These are phyloP conservation scores for Trichosporon sp. DNA, from an alignment of 1,284 basidiomycete species.

Conservation along the genomic window DNA sequence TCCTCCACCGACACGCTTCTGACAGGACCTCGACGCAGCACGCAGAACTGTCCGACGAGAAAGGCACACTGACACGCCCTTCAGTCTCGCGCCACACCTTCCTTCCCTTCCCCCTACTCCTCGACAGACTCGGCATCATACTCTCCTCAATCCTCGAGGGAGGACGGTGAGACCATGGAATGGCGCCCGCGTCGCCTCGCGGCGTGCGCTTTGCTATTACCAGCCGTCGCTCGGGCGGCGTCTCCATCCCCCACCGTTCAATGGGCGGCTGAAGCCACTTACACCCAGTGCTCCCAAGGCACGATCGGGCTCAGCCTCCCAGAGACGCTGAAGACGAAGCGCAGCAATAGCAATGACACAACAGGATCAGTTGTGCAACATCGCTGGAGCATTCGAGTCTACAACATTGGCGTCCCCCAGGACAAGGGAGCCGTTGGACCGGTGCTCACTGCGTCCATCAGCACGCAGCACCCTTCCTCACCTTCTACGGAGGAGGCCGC, in stretches of 20 bases:
- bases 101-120: background rate
- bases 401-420: background rate
- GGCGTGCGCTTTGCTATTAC: background rate
- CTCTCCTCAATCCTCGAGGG: background rate
- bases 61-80: background rate
- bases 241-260: background rate
- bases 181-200: conserved; percentile 1
- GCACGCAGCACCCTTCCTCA: background rate
- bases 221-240: background rate
- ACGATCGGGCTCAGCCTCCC: background rate
- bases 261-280: background rate
- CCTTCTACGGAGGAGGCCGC: background rate
- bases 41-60: background rate
- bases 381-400: background rate
- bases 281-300: background rate
- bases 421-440: background rate
- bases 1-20: background rate
- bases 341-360: background rate
- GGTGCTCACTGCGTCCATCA: background rate
- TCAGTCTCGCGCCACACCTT: background rate
- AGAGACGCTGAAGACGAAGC: background rate
- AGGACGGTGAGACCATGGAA: background rate
- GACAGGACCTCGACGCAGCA: background rate
- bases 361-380: background rate
- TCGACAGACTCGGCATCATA: background rate